phyloP scores from a whole-genome alignment of 139 green algal genomes.

The Limnomonas spitsbergensis region DNA sequence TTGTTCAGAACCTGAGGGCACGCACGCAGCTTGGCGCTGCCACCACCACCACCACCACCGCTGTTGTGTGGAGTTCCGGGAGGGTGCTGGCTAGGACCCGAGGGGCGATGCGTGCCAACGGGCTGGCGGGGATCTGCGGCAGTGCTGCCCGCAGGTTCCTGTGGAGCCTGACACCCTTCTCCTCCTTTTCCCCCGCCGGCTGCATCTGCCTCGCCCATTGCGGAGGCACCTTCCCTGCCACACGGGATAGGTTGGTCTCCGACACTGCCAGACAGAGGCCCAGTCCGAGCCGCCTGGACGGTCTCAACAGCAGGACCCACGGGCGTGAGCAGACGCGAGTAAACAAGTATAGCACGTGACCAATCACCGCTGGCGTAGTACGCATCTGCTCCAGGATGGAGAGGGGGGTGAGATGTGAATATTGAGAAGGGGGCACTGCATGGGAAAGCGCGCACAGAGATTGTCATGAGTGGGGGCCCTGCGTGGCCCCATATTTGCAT shows the following conservation, averaged over 20 bases:
- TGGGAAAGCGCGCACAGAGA: not conserved
- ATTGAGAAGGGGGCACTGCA: not conserved
- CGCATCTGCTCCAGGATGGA: not conserved
- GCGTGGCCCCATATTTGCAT: not conserved
- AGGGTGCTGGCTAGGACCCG: not conserved
- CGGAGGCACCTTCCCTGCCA: no score
- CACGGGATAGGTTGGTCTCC: no score
- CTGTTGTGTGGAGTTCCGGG: not conserved
- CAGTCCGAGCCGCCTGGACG: not conserved
- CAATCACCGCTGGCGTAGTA: not conserved
- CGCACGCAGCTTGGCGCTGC: no score
- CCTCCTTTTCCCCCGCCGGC: not conserved
- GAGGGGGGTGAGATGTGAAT: not conserved
- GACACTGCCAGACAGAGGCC: not conserved
- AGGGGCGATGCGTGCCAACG: not conserved
- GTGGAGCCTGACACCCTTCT: no score
- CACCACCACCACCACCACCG: not conserved
- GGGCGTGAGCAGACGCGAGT: not conserved
- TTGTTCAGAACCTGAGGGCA: slow-evolving; percentile 8
- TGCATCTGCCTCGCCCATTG: not conserved
- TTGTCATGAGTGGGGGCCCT: not conserved
- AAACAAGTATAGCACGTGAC: not conserved
- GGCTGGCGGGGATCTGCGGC: not conserved
- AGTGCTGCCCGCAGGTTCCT: not conserved
- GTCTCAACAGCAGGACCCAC: not conserved